Base-by-base conservation (phyloP, 768 basidiomycete genomes). In the Pisolithus sp. region DNA sequence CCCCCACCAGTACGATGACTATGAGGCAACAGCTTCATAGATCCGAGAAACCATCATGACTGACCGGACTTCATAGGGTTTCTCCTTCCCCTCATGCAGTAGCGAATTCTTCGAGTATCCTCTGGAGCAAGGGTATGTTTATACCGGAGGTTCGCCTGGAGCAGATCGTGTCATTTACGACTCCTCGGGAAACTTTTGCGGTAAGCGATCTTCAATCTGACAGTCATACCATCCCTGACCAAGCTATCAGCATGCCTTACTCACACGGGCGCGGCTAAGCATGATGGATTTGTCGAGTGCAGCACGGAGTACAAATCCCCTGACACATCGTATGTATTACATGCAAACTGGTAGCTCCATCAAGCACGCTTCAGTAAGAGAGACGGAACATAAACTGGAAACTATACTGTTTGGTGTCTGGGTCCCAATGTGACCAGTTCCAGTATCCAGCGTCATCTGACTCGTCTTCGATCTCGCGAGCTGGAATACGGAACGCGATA, bases 391-490 rank as follows among this genome's bases (percentile, higher is more conserved):
- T 89, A 75, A 97, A 95, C 71, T 96, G 94, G 76, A 95, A 94
- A 66, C 86, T 91, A 69, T 93, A 95, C 70, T 96, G 93, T 71
- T 97, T 97, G 48, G 93, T 95, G 66, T 99, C 95, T n/a, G 89
- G 83, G 67, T 98, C 96, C 96, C 95, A 98, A 63, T 97, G 90
- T 38, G 94, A 94, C 96, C 96, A 99, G 61, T 90, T 91, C 88
- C 89, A 93, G 58, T 85, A 89, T 15, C 86, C 85, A 26, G 86
- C 88, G 60, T 94, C 92, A 54, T 92, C 86, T 43, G 89, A 81
- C 62, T 93, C 92, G 61, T 95, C 92, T 69, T 98, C 94, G 54
- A 99, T 94, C 70, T 98, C 94, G 47, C 91, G 83, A 23, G 96
- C 89, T 43, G 95, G 96, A 62, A 99, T 93, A 17, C 94, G 90